phyloP scores from a whole-genome alignment of 768 basidiomycete species.

The Trametopsis cervina region DNA sequence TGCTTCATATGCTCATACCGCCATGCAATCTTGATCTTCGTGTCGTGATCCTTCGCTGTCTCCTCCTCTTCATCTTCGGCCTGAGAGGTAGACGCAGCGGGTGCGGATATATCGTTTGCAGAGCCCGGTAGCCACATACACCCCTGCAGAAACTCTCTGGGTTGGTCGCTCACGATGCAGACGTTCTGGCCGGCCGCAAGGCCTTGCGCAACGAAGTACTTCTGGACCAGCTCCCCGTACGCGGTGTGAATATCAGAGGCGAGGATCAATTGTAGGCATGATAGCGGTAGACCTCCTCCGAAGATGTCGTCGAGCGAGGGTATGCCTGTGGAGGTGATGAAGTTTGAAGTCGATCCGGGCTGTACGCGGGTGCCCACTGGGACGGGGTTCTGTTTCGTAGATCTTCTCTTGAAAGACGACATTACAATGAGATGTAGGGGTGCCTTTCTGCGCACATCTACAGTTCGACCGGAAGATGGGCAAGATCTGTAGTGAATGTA shows the following conservation, averaged over 20 bases:
- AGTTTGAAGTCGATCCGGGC: conserved; percentile 46
- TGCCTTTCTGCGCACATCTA: neutral
- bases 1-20: conserved; percentile 91
- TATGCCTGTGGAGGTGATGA: conserved; percentile 78
- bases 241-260: conserved; percentile 85
- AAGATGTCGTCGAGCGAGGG: conserved; percentile 93
- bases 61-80: conserved; percentile 34
- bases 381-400: conserved; percentile 34
- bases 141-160: conserved; percentile 51
- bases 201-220: conserved; percentile 89
- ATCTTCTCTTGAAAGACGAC: conserved; percentile 79
- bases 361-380: conserved; percentile 52
- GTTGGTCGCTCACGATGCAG: conserved; percentile 56
- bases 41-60: conserved; percentile 31
- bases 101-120: neutral
- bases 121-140: conserved; percentile 72
- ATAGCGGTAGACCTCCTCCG: conserved; percentile 84
- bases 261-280: conserved; percentile 62
- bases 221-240: conserved; percentile 78
- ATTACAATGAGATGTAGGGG: conserved; percentile 27
- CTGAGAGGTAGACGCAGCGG: conserved; percentile 16
- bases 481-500: neutral
- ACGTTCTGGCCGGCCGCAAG: conserved; percentile 65
- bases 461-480: neutral
- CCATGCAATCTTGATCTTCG: conserved; percentile 94